Base-by-base conservation (phyloP, 768 basidiomycete species). In the Kondoa subrosea region DNA sequence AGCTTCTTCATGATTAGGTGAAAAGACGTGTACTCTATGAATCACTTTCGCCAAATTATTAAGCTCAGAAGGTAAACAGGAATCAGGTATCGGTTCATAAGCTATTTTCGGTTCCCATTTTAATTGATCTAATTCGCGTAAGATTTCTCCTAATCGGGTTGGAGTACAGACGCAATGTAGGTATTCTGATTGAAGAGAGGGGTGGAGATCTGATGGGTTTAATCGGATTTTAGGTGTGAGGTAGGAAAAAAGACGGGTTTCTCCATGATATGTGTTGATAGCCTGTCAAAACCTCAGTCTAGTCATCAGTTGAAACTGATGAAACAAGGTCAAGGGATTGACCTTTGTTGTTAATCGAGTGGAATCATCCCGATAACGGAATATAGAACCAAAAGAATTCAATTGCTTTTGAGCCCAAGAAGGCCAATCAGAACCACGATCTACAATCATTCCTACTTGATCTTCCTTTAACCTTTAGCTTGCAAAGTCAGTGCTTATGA, bases 131-230 rank as follows among this genome's bases (percentile, higher is more conserved):
- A 87, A 80, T 75, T 91, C 85, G 34, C 82, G 80, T 70, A 88
- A 78, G 67, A 92, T 86, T 2, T 78, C 78, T 16, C 79, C 76
- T 2, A 88, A 88, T 57, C 91, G 82, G 1, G 79, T 75, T 0
- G 91, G 89, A 2, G 89, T 89, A 74, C 89, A 92, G 26, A 91
- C 85, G 72, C 90, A 90, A 76, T 95, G 91, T 57, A 93, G 73
- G 25, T 80, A 80, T 21, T 76, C 73, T 16, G 89, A 79, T 34
- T 77, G 73, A 2, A 76, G 81, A 4, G 89, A 78, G 2, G 85
- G 85, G 4, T 76, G 66, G 60, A 91, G 78, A 76, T 93, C 88
- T 65, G 77, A 78, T 26, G 89, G 89, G 15, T 82, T 84, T 66
- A 91, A 80, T 3, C 85, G 83, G 66, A 85, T 80, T 65, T 85